phyloP scores from a whole-genome alignment of 2,329 filamentous ascomycete genomes.

The Fusarium transvaalense region DNA sequence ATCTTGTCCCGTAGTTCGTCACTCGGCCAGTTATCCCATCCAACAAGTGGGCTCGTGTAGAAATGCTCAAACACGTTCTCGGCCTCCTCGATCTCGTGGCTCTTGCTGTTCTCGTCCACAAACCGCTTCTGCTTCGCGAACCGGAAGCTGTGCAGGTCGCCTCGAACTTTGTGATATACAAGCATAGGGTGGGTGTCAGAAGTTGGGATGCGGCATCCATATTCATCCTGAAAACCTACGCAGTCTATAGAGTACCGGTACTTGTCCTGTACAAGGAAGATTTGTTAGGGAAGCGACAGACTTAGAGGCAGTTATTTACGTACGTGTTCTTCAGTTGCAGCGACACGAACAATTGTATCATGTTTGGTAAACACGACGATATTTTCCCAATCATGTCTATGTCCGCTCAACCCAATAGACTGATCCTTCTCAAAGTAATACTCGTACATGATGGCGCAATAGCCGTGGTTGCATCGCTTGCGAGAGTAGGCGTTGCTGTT shows the following conservation, averaged over 20 bases:
- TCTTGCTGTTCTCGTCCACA: background rate
- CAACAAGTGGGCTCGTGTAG: background rate
- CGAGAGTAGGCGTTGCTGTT: conserved; percentile 10
- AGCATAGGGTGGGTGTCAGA: background rate
- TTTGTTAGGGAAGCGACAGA: rapidly evolving
- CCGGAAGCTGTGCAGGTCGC: background rate
- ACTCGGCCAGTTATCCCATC: background rate
- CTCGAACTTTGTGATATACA: background rate
- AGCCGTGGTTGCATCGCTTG: conserved; percentile 12
- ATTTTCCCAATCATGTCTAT: background rate
- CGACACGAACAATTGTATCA: background rate
- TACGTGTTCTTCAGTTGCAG: background rate
- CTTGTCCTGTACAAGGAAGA: background rate
- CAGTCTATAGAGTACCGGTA: background rate
- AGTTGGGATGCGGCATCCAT: background rate
- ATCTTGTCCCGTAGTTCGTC: background rate
- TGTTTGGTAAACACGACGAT: background rate
- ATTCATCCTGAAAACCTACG: rapidly evolving
- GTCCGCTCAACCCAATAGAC: background rate
- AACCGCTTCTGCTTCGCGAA: background rate
- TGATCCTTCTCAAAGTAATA: background rate
- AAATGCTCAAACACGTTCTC: background rate
- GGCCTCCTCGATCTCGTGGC: background rate
- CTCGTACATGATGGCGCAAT: conserved; percentile 2
- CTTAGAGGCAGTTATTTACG: rapidly evolving